Conservation (phyloP, 257 asterid species). For the Rehmannia glutinosa region DNA sequence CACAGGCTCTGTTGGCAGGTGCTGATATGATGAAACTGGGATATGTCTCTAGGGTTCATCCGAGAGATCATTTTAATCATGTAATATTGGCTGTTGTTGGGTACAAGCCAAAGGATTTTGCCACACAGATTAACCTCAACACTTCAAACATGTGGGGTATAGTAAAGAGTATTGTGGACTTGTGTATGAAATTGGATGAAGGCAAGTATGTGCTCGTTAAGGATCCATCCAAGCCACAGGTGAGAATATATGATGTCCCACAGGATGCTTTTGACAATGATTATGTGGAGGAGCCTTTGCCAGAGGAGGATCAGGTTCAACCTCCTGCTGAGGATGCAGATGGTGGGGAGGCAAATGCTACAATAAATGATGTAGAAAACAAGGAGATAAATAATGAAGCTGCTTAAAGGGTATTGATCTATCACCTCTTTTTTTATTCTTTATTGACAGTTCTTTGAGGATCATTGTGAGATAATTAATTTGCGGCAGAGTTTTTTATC, state of each 20-base stretch:
- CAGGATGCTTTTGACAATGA: conserved; percentile 89
- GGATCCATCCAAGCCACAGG: conserved; percentile 83
- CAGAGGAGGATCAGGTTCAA: conserved; percentile 84
- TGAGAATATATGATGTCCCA: conserved; percentile 82
- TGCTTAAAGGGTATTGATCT: conserved; percentile 31
- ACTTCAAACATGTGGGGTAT: conserved; percentile 92
- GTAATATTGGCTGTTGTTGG: conserved; percentile 84
- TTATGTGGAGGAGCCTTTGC: conserved; percentile 83
- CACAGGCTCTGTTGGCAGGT: conserved; percentile 70
- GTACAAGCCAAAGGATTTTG: conserved; percentile 75
- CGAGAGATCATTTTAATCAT: conserved; percentile 78
- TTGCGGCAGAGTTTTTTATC: neutral
- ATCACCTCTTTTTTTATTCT: neutral
- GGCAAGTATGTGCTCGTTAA: conserved; percentile 86
- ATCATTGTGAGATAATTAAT: neutral
- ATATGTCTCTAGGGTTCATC: conserved; percentile 82
- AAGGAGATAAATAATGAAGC: conserved; percentile 39
- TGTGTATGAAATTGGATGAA: conserved; percentile 80
- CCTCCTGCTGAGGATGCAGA: conserved; percentile 67
- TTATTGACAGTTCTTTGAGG: neutral
- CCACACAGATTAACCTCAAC: conserved; percentile 67
- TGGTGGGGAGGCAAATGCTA: conserved; percentile 36
- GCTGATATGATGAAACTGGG: conserved; percentile 93
- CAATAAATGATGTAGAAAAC: conserved; percentile 34
- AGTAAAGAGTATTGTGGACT: conserved; percentile 73